Evolutionary conservation across 805 yeast species (phyloP).

Genomic region (Wickerhamia fluorescens): DNA sequence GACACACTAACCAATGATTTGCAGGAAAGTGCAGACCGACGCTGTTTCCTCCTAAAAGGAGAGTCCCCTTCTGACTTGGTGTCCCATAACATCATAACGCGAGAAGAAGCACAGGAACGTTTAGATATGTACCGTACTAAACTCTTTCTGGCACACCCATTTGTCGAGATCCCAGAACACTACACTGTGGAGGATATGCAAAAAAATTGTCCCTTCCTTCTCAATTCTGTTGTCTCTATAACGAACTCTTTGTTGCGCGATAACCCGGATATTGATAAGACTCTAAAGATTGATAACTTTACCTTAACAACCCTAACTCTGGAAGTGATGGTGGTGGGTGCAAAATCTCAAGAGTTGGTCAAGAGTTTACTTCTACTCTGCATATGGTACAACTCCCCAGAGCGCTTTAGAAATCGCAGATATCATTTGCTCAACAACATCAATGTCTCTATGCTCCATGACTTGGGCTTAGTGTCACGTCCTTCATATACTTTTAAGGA

Average conservation of each 20-base stretch:
- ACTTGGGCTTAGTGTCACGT: conserved; percentile 62
- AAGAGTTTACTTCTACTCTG: conserved; percentile 55
- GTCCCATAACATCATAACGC: conserved; percentile 47
- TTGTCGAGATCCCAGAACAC: conserved; percentile 45
- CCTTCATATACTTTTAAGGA: conserved; percentile 19
- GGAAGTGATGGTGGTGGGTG: conserved; percentile 64
- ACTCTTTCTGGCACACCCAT: conserved; percentile 46
- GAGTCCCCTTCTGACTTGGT: conserved; percentile 41
- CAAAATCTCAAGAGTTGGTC: conserved; percentile 61
- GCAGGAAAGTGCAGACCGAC: conserved; percentile 38
- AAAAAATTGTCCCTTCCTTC: conserved; percentile 49
- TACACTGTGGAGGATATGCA: conserved; percentile 43
- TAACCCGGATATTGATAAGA: conserved; percentile 29
- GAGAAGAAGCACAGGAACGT: conserved; percentile 52
- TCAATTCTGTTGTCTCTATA: conserved; percentile 58
- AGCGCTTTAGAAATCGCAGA: conserved; percentile 70
- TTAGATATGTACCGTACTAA: conserved; percentile 41
- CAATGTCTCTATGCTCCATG: conserved; percentile 64
- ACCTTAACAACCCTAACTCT: conserved; percentile 44
- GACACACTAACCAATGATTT: conserved; percentile 40
- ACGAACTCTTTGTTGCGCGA: conserved; percentile 39
- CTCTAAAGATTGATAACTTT: conserved; percentile 45
- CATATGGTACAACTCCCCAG: conserved; percentile 81
- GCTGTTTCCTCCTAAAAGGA: conserved; percentile 25
- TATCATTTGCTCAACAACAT: conserved; percentile 62